Evolutionary conservation across 768 basidiomycete genomes (phyloP).

Genomic region (Gloeostereum incarnatum): DNA sequence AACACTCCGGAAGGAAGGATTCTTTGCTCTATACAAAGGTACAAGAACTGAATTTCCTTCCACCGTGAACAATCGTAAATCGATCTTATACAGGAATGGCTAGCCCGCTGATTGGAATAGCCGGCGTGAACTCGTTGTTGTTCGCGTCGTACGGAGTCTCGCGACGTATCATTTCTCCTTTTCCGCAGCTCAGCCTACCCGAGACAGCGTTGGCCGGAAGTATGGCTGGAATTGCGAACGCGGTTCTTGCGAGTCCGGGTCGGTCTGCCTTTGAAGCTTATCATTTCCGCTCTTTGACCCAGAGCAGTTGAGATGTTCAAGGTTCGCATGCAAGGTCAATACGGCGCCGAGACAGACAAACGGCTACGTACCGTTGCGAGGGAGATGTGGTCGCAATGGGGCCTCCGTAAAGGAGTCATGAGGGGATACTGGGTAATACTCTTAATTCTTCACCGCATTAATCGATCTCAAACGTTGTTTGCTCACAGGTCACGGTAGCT

Average conservation of each 20-base stretch:
- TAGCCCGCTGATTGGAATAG: constrained; percentile 85
- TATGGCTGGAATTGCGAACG: constrained; percentile 89
- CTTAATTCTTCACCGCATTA: not conserved
- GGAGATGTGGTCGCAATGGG: constrained; percentile 86
- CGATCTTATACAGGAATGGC: constrained; percentile 65
- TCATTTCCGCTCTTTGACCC: too few species aligned
- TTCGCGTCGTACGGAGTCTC: constrained; percentile 88
- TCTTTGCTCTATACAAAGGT: constrained; percentile 96
- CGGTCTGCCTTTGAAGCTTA: too few species aligned
- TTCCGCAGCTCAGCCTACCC: constrained; percentile 68
- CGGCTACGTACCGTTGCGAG: constrained; percentile 57
- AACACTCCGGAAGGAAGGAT: constrained; percentile 82
- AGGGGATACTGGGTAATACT: constrained; percentile 85
- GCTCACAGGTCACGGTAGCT: constrained; percentile 77
- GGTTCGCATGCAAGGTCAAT: constrained; percentile 95
- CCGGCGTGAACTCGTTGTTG: constrained; percentile 91
- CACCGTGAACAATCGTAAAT: too few species aligned
- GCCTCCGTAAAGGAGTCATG: constrained; percentile 86
- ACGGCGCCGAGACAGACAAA: constrained; percentile 75
- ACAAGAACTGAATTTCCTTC: too few species aligned
- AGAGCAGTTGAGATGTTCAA: constrained; percentile 98
- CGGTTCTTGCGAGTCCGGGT: constrained; percentile 89
- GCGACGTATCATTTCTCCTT: constrained; percentile 79
- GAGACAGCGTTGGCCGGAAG: constrained; percentile 81
- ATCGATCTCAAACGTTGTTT: not conserved